phyloP scores from a whole-genome alignment of 2,329 filamentous ascomycete genomes.

The Xylaria sp. region DNA sequence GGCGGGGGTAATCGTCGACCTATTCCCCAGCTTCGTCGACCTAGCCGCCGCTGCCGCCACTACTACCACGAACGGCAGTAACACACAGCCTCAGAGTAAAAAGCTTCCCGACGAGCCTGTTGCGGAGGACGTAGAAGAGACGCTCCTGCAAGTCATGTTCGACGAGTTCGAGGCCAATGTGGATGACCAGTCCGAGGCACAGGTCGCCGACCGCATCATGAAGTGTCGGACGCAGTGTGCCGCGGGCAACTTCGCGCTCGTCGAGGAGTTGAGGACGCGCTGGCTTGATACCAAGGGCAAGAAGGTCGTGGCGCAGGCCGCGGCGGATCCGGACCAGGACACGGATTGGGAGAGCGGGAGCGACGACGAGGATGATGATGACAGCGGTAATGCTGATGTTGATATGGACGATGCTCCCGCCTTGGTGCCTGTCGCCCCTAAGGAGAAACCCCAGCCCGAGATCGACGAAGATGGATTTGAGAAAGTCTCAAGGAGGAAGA shows the following conservation, averaged over 20 bases:
- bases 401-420: constrained; percentile 77
- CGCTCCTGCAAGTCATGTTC: constrained; percentile 88
- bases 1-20: constrained; percentile 84
- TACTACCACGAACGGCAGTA: constrained; percentile 8
- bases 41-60: constrained; percentile 40
- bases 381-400: constrained; percentile 66
- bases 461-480: constrained; percentile 86
- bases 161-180: constrained; percentile 96
- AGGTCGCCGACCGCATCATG: constrained; percentile 79
- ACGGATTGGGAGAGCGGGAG: constrained; percentile 68
- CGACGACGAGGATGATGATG: constrained; percentile 64
- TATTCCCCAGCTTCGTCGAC: constrained; percentile 74
- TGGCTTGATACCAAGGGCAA: constrained; percentile 71
- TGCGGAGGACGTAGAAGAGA: constrained; percentile 80
- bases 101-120: constrained; percentile 66
- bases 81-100: constrained; percentile 27
- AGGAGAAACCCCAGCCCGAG: constrained; percentile 74
- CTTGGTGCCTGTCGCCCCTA: constrained; percentile 61
- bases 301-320: constrained; percentile 58
- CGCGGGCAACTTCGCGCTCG: constrained; percentile 72
- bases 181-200: constrained; percentile 85
- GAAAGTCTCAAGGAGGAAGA: constrained; percentile 76
- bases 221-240: constrained; percentile 71
- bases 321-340: constrained; percentile 48
- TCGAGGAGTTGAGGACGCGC: constrained; percentile 70